A percentile compares a stretch with the other conserved stretches of the same genome.
These are phyloP conservation scores for Colletotrichum aenigma DNA, from an alignment of 2,329 filamentous ascomycete genomes.

Conservation along the genomic window DNA sequence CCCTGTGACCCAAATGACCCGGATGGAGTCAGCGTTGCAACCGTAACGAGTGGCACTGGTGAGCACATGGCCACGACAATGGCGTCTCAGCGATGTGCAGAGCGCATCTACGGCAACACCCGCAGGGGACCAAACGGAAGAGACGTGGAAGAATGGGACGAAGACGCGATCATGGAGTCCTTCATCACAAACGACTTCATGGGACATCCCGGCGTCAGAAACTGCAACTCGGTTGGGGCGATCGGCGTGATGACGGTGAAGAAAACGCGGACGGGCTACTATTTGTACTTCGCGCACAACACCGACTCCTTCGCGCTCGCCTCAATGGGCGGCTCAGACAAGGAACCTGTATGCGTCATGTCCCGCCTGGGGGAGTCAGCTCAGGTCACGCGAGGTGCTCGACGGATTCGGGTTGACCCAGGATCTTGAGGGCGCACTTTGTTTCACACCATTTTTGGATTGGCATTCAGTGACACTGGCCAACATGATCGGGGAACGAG, in stretches of 20 bases:
- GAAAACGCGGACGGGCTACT: conserved; percentile 76
- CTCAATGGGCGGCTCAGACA: conserved; percentile 83
- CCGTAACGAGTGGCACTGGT: conserved; percentile 91
- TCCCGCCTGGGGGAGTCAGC: conserved; percentile 68
- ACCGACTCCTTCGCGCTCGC: conserved; percentile 88
- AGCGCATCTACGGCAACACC: conserved; percentile 77
- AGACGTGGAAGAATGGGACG: conserved; percentile 73
- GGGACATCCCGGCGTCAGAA: conserved; percentile 82
- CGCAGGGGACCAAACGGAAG: conserved; percentile 63
- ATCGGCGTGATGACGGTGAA: conserved; percentile 93
- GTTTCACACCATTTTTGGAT: neutral
- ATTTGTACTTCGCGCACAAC: conserved; percentile 94
- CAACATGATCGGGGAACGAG: neutral
- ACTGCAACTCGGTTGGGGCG: conserved; percentile 81
- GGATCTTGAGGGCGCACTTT: neutral
- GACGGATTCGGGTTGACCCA: conserved; percentile 44
- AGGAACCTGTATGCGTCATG: conserved; percentile 82
- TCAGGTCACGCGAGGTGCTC: conserved; percentile 59
- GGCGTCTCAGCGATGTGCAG: conserved; percentile 85
- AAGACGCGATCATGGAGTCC: conserved; percentile 73
- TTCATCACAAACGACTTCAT: conserved; percentile 93
- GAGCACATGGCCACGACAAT: conserved; percentile 98
- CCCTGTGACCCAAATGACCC: conserved; percentile 74
- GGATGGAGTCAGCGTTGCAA: conserved; percentile 73
- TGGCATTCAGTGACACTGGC: neutral